Evolutionary conservation across 176 grass and related monocot species (phyloP).

Genomic region (Cenchrus americanus): DNA sequence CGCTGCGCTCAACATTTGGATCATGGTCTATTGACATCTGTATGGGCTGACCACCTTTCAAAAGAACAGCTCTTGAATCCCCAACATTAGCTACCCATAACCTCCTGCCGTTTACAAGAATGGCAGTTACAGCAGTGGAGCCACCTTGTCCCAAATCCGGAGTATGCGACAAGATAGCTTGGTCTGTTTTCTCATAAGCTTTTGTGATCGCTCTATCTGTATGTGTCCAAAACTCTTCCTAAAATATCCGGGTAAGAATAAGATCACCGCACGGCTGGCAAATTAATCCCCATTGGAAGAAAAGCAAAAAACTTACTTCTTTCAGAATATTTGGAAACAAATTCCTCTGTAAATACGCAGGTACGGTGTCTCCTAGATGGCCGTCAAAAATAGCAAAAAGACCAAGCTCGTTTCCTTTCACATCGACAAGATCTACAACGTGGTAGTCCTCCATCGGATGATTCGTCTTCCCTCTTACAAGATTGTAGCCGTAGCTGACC

Average conservation of each 20-base stretch:
- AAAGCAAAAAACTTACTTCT: conserved; percentile 47
- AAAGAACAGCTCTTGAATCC: conserved; percentile 87
- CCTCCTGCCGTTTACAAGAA: conserved; percentile 71
- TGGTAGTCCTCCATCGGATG: conserved; percentile 93
- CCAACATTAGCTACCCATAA: conserved; percentile 92
- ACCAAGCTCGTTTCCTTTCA: conserved; percentile 56
- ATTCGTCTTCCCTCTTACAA: conserved; percentile 68
- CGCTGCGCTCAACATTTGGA: conserved; percentile 65
- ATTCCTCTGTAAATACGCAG: conserved; percentile 69
- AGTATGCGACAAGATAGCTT: conserved; percentile 76
- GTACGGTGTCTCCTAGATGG: conserved; percentile 73
- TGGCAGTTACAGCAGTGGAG: conserved; percentile 88
- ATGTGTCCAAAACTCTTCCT: conserved; percentile 95
- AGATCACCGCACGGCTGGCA: background rate
- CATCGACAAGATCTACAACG: conserved; percentile 54
- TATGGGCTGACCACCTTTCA: conserved; percentile 67
- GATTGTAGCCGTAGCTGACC: conserved; percentile 63
- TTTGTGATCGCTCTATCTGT: conserved; percentile 68
- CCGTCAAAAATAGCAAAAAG: conserved; percentile 84
- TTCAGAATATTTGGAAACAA: conserved; percentile 74
- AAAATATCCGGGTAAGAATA: conserved; percentile 16
- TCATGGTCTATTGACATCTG: conserved; percentile 91
- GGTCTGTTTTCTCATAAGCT: conserved; percentile 90
- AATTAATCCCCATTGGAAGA: conserved; percentile 15
- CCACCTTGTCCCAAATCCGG: conserved; percentile 81